A percentile compares a stretch with the other conserved stretches of the same genome.
These are phyloP conservation scores for Daldinia sp. DNA, from an alignment of 2,329 filamentous ascomycete genomes.

Conservation along the genomic window DNA sequence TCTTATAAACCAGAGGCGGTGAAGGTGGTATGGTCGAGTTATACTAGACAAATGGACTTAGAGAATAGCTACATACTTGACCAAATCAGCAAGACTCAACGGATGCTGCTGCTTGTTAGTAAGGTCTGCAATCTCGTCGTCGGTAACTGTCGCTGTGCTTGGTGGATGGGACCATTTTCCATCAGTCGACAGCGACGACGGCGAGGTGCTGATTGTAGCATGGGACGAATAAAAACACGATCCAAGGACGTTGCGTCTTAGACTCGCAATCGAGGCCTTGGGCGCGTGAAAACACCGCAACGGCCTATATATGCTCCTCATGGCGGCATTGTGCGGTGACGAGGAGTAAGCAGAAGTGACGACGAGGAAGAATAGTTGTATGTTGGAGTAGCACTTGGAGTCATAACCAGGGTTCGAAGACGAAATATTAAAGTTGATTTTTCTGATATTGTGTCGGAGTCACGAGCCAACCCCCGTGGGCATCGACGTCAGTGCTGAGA, in stretches of 20 bases:
- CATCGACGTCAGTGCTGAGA: slow-evolving; percentile 29
- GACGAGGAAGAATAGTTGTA: not conserved
- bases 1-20: slow-evolving; percentile 7
- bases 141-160: slow-evolving; percentile 62
- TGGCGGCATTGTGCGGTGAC: slow-evolving; percentile 54
- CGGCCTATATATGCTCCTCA: slow-evolving; percentile 53
- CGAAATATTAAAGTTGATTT: slow-evolving; percentile 5
- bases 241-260: slow-evolving; percentile 16
- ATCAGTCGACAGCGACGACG: slow-evolving; percentile 21
- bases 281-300: slow-evolving; percentile 48
- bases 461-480: slow-evolving; percentile 29
- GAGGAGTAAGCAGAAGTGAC: slow-evolving; percentile 27
- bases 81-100: slow-evolving; percentile 85
- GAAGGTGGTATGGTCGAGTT: slow-evolving; percentile 1
- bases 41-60: not conserved
- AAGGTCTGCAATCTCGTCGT: slow-evolving; percentile 80
- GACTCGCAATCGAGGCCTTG: slow-evolving; percentile 37
- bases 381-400: slow-evolving; percentile 27
- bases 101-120: slow-evolving; percentile 81
- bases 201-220: slow-evolving; percentile 30
- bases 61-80: slow-evolving; percentile 68
- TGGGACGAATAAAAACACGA: slow-evolving; percentile 43
- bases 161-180: slow-evolving; percentile 54
- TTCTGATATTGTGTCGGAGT: slow-evolving; percentile 27
- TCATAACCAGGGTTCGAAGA: slow-evolving; percentile 12